phyloP scores from a whole-genome alignment of 2,329 filamentous ascomycete genomes.

The Microsporum ferrugineum region DNA sequence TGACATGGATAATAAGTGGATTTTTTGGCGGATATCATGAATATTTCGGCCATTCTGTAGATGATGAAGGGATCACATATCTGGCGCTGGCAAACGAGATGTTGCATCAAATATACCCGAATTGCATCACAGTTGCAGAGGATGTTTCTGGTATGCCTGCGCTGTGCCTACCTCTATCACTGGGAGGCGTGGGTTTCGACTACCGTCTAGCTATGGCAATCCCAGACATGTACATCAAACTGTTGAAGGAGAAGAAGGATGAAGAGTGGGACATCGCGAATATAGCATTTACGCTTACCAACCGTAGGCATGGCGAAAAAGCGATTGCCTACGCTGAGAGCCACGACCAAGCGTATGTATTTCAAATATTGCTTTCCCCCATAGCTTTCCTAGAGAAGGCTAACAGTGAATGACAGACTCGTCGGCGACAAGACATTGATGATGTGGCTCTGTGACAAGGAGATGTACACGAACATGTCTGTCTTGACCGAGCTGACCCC shows the following conservation, averaged over 20 bases:
- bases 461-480: slow-evolving; percentile 98
- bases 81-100: slow-evolving; percentile 95
- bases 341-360: slow-evolving; percentile 86
- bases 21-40: slow-evolving; percentile 98
- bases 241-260: slow-evolving; percentile 85
- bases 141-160: slow-evolving; percentile 98
- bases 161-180: slow-evolving; percentile 71
- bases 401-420: slow-evolving; percentile 46
- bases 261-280: slow-evolving; percentile 81
- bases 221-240: slow-evolving; percentile 98
- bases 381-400: neutral
- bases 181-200: slow-evolving; percentile 92
- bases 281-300: slow-evolving; percentile 78
- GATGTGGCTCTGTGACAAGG: slow-evolving; percentile 95
- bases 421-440: slow-evolving; percentile 95
- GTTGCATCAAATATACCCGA: slow-evolving; percentile 80
- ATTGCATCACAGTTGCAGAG: slow-evolving; percentile 83
- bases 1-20: slow-evolving; percentile 44
- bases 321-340: slow-evolving; percentile 96
- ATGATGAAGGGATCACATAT: slow-evolving; percentile 89
- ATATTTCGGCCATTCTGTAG: slow-evolving; percentile 81
- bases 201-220: slow-evolving; percentile 96
- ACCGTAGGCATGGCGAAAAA: slow-evolving; percentile 90
- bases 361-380: neutral
- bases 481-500: slow-evolving; percentile 69